Evolutionary conservation across 1,139 yeast genomes (phyloP).

Genomic region (Yamadazyma jaroonii): DNA sequence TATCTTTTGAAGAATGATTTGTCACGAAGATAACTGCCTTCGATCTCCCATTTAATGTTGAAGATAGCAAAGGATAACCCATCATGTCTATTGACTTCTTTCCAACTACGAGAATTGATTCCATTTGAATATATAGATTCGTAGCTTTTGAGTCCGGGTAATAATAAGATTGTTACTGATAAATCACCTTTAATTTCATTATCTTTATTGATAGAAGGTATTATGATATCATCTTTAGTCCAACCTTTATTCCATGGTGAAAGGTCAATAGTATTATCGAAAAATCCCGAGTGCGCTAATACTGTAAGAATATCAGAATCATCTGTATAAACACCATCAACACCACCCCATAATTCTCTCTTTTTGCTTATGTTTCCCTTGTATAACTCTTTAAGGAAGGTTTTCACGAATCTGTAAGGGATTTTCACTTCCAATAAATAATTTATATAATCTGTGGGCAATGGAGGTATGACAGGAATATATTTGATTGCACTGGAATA

Average conservation of each 20-base stretch:
- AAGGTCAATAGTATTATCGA: slow-evolving; percentile 31
- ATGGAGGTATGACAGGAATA: slow-evolving; percentile 45
- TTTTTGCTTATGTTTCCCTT: slow-evolving; percentile 32
- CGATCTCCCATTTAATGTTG: slow-evolving; percentile 50
- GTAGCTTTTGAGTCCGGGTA: slow-evolving; percentile 67
- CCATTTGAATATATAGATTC: slow-evolving; percentile 65
- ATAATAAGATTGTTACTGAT: slow-evolving; percentile 63
- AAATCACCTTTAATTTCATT: slow-evolving; percentile 48
- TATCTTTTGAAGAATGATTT: slow-evolving; percentile 27
- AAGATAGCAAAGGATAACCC: slow-evolving; percentile 66
- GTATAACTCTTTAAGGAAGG: slow-evolving; percentile 26
- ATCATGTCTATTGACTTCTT: slow-evolving; percentile 48
- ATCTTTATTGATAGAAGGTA: slow-evolving; percentile 23
- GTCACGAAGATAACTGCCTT: slow-evolving; percentile 30
- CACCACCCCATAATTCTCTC: slow-evolving; percentile 87
- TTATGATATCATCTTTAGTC: slow-evolving; percentile 24
- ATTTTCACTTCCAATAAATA: slow-evolving; percentile 61
- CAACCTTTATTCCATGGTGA: slow-evolving; percentile 36
- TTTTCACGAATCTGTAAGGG: slow-evolving; percentile 42
- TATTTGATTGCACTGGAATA: slow-evolving; percentile 19
- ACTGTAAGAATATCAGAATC: slow-evolving; percentile 83
- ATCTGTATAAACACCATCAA: slow-evolving; percentile 74
- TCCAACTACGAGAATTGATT: slow-evolving; percentile 74
- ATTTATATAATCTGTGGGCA: slow-evolving; percentile 55
- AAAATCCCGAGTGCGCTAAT: slow-evolving; percentile 70